Percentiles rank a stretch among this genome's conserved stretches.
phyloP scores from a whole-genome alignment of 306 rosid species.

The Mimosa bimucronata region DNA sequence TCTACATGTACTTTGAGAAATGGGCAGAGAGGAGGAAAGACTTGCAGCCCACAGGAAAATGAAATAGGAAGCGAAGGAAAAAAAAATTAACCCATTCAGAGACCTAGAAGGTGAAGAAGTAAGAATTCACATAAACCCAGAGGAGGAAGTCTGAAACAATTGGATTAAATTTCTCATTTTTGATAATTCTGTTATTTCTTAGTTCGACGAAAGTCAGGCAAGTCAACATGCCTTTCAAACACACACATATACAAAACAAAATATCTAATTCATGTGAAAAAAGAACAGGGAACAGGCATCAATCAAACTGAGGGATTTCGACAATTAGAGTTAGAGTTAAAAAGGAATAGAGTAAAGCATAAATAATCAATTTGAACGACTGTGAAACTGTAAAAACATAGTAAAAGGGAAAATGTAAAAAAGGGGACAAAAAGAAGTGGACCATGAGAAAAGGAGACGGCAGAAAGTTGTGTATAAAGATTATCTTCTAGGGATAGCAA shows the following conservation, averaged over 20 bases:
- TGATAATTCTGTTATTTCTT: conserved; percentile 23
- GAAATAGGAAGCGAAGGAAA: conserved; percentile 33
- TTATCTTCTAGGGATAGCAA: conserved; percentile 25
- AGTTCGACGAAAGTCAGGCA: conserved; percentile 22
- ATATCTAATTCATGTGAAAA: conserved; percentile 14
- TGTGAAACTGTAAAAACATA: conserved; percentile 10
- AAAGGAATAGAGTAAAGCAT: conserved; percentile 4
- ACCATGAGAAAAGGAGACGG: background rate
- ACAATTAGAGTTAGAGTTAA: background rate
- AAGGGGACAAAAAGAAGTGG: conserved; percentile 16
- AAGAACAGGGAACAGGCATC: background rate
- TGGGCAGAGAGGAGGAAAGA: conserved; percentile 2
- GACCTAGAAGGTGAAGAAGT: too few species aligned
- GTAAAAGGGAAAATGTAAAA: conserved; percentile 15
- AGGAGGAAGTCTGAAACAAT: conserved; percentile 1
- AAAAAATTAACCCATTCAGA: background rate
- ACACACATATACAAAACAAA: background rate
- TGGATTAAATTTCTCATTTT: conserved; percentile 24
- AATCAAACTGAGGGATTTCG: background rate
- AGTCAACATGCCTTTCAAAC: conserved; percentile 49
- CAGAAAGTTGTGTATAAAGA: conserved; percentile 35
- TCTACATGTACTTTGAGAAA: conserved; percentile 6
- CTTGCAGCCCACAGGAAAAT: conserved; percentile 12
- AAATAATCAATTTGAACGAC: conserved; percentile 18
- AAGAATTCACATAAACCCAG: too few species aligned